A percentile compares a stretch with the other conserved stretches of the same genome.
phyloP scores from a whole-genome alignment of 257 asterid genomes.

The Nemophila menziesii region DNA sequence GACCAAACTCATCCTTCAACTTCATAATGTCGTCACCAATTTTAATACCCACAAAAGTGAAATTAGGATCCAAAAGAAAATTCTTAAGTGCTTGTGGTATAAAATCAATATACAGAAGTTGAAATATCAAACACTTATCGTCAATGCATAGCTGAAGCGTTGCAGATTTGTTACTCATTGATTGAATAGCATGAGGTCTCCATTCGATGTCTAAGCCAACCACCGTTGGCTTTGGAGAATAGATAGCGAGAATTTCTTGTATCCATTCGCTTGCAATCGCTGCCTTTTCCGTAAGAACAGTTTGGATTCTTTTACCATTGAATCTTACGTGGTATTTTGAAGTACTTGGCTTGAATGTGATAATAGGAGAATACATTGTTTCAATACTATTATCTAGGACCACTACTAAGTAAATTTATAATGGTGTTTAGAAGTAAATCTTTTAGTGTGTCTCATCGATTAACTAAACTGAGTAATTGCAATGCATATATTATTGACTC shows the following conservation, averaged over 20 bases:
- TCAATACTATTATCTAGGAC: too few species aligned
- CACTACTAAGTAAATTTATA: too few species aligned
- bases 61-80: neutral
- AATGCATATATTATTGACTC: too few species aligned
- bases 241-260: neutral
- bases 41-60: slow-evolving; percentile 10
- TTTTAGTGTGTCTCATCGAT: too few species aligned
- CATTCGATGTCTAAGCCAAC: slow-evolving; percentile 16
- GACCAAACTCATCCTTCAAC: slow-evolving; percentile 1
- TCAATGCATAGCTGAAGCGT: slow-evolving; percentile 12
- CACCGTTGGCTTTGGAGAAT: neutral
- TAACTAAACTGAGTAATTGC: too few species aligned
- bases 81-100: slow-evolving; percentile 2
- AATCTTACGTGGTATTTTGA: slow-evolving; percentile 4
- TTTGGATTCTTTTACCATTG: neutral
- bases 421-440: too few species aligned
- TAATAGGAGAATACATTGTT: neutral
- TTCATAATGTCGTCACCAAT: neutral
- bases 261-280: slow-evolving; percentile 1
- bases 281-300: slow-evolving; percentile 6
- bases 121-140: slow-evolving; percentile 2
- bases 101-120: slow-evolving; percentile 3
- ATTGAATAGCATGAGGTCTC: slow-evolving; percentile 4
- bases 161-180: slow-evolving; percentile 10
- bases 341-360: slow-evolving; percentile 1